A percentile compares a stretch with the other conserved stretches of the same genome.
Conservation (phyloP, 306 rosid genomes). For the Abrus pulchellus region DNA sequence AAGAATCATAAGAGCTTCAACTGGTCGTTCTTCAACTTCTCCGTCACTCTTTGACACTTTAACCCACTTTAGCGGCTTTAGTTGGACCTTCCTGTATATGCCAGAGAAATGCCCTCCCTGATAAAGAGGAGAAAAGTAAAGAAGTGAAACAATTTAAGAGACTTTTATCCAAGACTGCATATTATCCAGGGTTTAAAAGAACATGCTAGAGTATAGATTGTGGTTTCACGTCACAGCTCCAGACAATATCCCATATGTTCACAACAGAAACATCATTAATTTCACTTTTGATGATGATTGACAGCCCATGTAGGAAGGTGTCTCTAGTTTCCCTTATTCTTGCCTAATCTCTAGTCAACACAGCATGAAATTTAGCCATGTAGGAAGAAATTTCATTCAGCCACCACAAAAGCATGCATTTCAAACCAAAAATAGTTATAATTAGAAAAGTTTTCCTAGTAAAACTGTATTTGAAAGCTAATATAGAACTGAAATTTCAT, state of each 20-base stretch:
- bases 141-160: slow-evolving; percentile 36
- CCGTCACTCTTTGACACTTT: slow-evolving; percentile 74
- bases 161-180: slow-evolving; percentile 13
- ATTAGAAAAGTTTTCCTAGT: background rate
- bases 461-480: slow-evolving; percentile 22
- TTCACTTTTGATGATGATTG: slow-evolving; percentile 14
- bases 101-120: slow-evolving; percentile 99
- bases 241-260: slow-evolving; percentile 42
- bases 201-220: slow-evolving; percentile 24
- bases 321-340: slow-evolving; percentile 5
- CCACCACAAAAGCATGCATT: slow-evolving; percentile 6
- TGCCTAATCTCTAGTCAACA: background rate
- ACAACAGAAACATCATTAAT: slow-evolving; percentile 32
- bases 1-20: slow-evolving; percentile 97
- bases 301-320: slow-evolving; percentile 31
- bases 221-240: slow-evolving; percentile 21
- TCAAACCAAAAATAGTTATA: slow-evolving; percentile 33
- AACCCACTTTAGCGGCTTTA: slow-evolving; percentile 94
- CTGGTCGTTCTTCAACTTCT: slow-evolving; percentile 93
- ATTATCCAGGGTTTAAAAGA: slow-evolving; percentile 35
- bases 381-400: slow-evolving; percentile 19
- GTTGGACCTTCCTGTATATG: slow-evolving; percentile 95
- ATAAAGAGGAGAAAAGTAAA: slow-evolving; percentile 43
- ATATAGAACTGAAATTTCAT: slow-evolving; percentile 27
- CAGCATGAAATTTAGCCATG: slow-evolving; percentile 1